Base-by-base conservation (phyloP, 257 asterid species). In the Ocimum tenuiflorum region DNA sequence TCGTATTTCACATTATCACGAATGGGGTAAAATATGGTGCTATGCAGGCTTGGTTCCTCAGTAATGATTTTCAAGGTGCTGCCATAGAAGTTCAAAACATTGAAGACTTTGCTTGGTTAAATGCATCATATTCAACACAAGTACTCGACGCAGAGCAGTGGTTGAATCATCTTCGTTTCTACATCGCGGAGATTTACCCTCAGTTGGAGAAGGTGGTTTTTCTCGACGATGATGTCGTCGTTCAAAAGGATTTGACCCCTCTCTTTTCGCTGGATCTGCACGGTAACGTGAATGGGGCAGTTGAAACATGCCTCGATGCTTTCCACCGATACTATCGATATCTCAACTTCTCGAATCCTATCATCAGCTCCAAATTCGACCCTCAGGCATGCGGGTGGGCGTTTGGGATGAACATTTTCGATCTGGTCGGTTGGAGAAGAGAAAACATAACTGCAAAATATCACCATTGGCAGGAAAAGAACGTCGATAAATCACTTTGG, bases 361-460 rank as follows among this genome's bases (percentile, higher is more conserved):
- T 86, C 43, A 86, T 91, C 58, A 80, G 94, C 80, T 65, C 89
- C 17, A 91, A 86, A 72, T 83, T 88, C 5, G 96, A 91, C 55
- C 97, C 97, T 3, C 96, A 88, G 68, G 85, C 95, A 18, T 88
- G 97, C 60, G 97, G 95, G 14, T 91, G 97, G 96, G 97, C 96
- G 0, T 88, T 86, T 38, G 97, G 97, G 5, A 79, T 91, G 97
- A 88, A 88, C 20, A 76, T 91, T 14, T 91, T 91, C 41, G 94
- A 91, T 73, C 67, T 91, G 83, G 82, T 85, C 51, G 81, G 88
- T 19, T 88, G 97, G 97, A 86, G 86, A 72, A 83, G 78, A 73
- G 83, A 80, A 43, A 86, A 82, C 29, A 94, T 88, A 68, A 91
- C 97, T 6, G 77, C 68, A 17, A 76, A 73, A 67, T 86, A 85